phyloP scores from a whole-genome alignment of 352 stramenopile species.

The Phytophthora sojae region DNA sequence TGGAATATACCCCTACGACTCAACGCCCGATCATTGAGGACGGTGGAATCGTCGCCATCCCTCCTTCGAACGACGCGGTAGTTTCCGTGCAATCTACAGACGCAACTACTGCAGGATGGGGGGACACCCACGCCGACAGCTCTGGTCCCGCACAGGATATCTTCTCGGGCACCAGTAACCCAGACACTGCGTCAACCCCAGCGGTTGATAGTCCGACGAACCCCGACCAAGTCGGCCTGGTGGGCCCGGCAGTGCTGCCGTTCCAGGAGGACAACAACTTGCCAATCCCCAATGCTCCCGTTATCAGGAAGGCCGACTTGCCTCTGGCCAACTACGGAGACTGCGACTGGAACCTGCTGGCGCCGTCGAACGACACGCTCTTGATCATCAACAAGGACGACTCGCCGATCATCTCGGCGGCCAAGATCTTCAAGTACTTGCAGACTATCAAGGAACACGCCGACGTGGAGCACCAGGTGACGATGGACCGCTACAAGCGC shows the following conservation, averaged over 20 bases:
- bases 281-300: conserved; percentile 21
- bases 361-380: conserved; percentile 43
- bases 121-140: no score
- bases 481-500: conserved; percentile 43
- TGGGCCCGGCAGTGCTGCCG: background rate
- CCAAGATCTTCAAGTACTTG: conserved; percentile 46
- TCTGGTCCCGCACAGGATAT: no score
- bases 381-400: conserved; percentile 35
- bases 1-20: background rate
- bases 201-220: background rate
- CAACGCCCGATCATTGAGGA: background rate
- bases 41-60: background rate
- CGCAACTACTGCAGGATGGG: background rate
- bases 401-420: conserved; percentile 32
- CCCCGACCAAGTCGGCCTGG: background rate
- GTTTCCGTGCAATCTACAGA: background rate
- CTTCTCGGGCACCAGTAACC: no score
- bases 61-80: background rate
- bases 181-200: no score
- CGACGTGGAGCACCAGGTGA: conserved; percentile 29
- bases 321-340: conserved; percentile 23
- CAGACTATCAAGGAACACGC: conserved; percentile 32
- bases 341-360: conserved; percentile 47
- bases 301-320: conserved; percentile 25
- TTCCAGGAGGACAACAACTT: conserved; percentile 11